Percentiles rank a stretch among this genome's conserved stretches.
Conservation (phyloP, 805 yeast species). For the Zygosaccharomyces gambellarensis region DNA sequence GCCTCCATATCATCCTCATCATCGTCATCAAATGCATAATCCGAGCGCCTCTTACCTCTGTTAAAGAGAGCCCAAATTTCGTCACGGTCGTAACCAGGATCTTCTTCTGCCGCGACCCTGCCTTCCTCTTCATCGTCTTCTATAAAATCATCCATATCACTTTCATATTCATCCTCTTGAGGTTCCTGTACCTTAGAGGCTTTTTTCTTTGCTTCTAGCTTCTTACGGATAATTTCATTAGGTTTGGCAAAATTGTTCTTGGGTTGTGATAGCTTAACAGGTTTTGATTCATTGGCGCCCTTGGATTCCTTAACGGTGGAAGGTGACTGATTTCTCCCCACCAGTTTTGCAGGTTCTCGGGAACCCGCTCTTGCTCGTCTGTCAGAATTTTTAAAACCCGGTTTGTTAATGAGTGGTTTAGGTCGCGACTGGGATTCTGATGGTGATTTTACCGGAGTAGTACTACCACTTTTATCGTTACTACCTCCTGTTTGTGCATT, state of each 20-base stretch:
- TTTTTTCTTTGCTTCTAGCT: constrained; percentile 36
- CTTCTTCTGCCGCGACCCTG: constrained; percentile 14
- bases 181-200: constrained; percentile 1
- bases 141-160: constrained; percentile 24
- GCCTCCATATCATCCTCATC: constrained; percentile 83
- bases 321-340: not conserved
- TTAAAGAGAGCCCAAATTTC: constrained; percentile 88
- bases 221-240: constrained; percentile 48
- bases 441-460: constrained; percentile 5
- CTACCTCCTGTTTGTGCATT: constrained; percentile 23
- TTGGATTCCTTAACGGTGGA: not conserved
- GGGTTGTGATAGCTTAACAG: constrained; percentile 14
- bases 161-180: constrained; percentile 17
- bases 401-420: constrained; percentile 8
- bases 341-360: constrained; percentile 1
- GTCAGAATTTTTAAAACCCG: constrained; percentile 17
- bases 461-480: constrained; percentile 7
- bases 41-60: constrained; percentile 51
- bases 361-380: constrained; percentile 1
- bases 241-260: constrained; percentile 47
- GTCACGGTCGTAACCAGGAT: constrained; percentile 63
- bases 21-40: constrained; percentile 45
- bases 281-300: not conserved
- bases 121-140: constrained; percentile 47
- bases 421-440: not conserved